Evolutionary conservation across 1,284 basidiomycete species (phyloP).

Genomic region (Boletus calvinii): DNA sequence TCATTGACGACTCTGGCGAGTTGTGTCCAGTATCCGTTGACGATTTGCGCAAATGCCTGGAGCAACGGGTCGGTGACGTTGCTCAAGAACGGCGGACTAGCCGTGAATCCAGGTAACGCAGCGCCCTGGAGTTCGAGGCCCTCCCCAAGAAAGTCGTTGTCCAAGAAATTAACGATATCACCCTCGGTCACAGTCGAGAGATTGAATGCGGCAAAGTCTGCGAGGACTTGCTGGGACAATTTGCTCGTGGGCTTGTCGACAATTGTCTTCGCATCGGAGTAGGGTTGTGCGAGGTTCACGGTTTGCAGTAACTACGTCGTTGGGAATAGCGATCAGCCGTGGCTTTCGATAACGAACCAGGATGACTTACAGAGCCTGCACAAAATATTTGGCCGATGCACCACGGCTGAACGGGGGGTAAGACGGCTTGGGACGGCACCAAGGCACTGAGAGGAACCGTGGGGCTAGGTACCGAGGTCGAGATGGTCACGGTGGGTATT

Average conservation of each 20-base stretch:
- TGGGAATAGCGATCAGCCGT: neutral
- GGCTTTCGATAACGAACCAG: neutral
- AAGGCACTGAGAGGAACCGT: conserved; percentile 51
- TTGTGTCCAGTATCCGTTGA: conserved; percentile 81
- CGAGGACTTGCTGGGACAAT: conserved; percentile 61
- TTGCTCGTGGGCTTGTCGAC: conserved; percentile 87
- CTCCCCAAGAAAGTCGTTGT: conserved; percentile 80
- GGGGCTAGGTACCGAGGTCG: conserved; percentile 67
- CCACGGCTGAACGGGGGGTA: conserved; percentile 76
- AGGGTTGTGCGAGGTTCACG: conserved; percentile 77
- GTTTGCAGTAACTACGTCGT: conserved; percentile 72
- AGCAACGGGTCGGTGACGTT: conserved; percentile 74
- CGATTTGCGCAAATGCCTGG: conserved; percentile 71
- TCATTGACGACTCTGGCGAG: conserved; percentile 76
- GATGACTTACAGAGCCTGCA: conserved; percentile 64
- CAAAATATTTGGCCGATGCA: conserved; percentile 84
- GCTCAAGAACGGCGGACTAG: conserved; percentile 65
- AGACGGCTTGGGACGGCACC: conserved; percentile 65
- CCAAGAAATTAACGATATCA: conserved; percentile 66
- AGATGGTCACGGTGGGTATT: conserved; percentile 41
- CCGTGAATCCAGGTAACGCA: conserved; percentile 60
- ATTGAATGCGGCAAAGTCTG: conserved; percentile 64
- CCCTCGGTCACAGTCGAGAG: conserved; percentile 51
- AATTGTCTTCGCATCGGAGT: conserved; percentile 84
- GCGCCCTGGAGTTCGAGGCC: conserved; percentile 78